Evolutionary conservation across 768 basidiomycete genomes (phyloP).

Genomic region (Strobilomyces confusus): DNA sequence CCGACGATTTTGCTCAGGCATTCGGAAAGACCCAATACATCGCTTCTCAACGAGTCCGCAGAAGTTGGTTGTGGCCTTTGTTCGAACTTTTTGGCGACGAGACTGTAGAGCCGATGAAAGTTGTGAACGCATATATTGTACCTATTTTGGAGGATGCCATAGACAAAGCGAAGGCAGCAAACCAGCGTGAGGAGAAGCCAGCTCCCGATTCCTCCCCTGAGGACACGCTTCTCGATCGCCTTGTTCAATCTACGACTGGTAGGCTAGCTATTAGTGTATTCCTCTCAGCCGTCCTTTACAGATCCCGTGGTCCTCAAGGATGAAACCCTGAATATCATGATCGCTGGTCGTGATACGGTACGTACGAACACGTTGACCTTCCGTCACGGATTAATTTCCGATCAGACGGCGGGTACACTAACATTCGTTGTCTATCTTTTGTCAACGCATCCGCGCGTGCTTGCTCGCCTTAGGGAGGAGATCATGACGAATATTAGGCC

Average conservation of each 20-base stretch:
- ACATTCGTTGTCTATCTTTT: conserved; percentile 42
- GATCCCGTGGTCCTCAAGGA: conserved; percentile 29
- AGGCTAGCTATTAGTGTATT: conserved; percentile 11
- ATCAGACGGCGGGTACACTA: conserved; percentile 38
- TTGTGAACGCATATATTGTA: conserved; percentile 23
- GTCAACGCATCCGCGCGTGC: conserved; percentile 45
- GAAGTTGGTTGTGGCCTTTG: conserved; percentile 52
- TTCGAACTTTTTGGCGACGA: conserved; percentile 36
- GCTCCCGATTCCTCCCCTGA: conserved; percentile 36
- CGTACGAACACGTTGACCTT: background rate
- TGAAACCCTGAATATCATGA: conserved; percentile 33
- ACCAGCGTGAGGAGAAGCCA: conserved; percentile 17
- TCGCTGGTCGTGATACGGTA: conserved; percentile 32
- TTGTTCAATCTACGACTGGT: conserved; percentile 49
- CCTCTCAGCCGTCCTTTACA: conserved; percentile 2
- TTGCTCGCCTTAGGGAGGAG: conserved; percentile 49
- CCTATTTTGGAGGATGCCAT: conserved; percentile 44
- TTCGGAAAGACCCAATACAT: conserved; percentile 46
- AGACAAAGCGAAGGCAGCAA: conserved; percentile 32
- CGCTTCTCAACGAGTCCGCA: conserved; percentile 40
- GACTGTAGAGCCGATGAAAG: background rate
- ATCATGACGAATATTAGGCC: conserved; percentile 51
- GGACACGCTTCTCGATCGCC: conserved; percentile 52
- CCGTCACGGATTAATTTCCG: conserved; percentile 5
- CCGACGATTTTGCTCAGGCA: conserved; percentile 45